Conservation (phyloP, 2,329 filamentous ascomycete species). For the Botrytis elliptica region DNA sequence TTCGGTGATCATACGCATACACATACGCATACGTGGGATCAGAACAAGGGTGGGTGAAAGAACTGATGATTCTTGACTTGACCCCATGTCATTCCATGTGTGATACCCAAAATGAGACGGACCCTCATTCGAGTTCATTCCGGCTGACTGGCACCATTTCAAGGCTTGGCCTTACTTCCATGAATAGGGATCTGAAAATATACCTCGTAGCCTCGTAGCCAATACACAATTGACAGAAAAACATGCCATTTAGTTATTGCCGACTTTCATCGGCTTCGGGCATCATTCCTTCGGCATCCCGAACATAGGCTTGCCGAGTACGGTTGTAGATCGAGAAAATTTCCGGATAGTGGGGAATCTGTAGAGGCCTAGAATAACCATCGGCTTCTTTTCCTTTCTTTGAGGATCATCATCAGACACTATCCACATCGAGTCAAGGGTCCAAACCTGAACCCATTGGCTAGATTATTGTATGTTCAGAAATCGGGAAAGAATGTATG, state of each 20-base stretch:
- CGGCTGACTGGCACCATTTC: conserved; percentile 6
- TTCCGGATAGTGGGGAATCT: conserved; percentile 2
- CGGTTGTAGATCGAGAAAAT: not conserved
- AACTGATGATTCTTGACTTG: conserved; percentile 15
- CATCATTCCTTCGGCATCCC: conserved; percentile 14
- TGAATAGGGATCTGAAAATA: not conserved
- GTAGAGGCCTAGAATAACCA: not conserved
- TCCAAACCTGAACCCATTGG: not conserved
- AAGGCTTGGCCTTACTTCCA: not conserved
- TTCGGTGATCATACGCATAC: conserved; percentile 14
- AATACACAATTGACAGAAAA: conserved; percentile 9
- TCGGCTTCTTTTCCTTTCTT: not conserved
- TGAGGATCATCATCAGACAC: conserved; percentile 10
- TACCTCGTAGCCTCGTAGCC: not conserved
- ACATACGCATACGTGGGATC: conserved; percentile 8
- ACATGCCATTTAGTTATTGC: not conserved
- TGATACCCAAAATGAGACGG: conserved; percentile 12
- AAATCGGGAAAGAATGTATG: not conserved
- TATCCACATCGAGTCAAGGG: not conserved
- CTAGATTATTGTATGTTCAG: not conserved
- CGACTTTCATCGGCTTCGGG: conserved; percentile 12
- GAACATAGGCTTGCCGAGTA: conserved; percentile 4
- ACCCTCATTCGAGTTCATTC: conserved; percentile 3
- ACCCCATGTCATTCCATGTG: conserved; percentile 6
- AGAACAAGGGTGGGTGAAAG: conserved; percentile 12